Evolutionary conservation across 176 grass and related monocot genomes (phyloP), one percentile per base, ranked within the genome.

Genomic region (Raddia distichophylla): DNA sequence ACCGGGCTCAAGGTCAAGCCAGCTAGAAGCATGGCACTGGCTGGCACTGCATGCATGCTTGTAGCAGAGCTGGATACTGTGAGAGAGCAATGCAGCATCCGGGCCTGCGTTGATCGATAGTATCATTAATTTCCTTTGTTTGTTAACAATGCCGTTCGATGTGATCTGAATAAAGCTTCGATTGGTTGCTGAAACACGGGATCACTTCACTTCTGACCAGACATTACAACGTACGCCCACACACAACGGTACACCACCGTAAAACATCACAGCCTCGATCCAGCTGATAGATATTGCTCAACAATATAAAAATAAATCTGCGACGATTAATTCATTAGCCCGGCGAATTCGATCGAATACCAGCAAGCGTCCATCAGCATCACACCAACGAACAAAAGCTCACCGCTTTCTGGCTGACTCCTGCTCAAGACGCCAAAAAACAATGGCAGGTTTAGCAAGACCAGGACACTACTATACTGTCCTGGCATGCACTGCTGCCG

Each of bases 111-210:
- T 42, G 3, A 0, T 3, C 7, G 5, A 0, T 1, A 5, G 3
- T 8, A 11, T 12, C 20, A 61, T 12, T 40, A 27, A 27, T 40
- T 5, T 40, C 3, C 2, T 20, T 13, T 56, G 19, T 67, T 53
- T 13, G 43, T 64, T n/a, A 67, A 5, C 37, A 74, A 67, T 67
- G 40, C 54, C 34, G 8, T 75, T 60, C 5, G 65, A 77, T 60
- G 34, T 13, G 58, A 55, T 73, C 50, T 16, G 46, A 52, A 5
- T 43, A 50, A 44, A 18, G 46, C 34, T 2, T 7, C 47, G 64
- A 18, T n/a, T 19, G 35, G 42, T 59, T 43, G 82, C 18, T 52
- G 82, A 42, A 22, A 32, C 22, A 47, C 57, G 4, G 2, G 37
- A 40, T 40, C 37, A 5, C 37, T 1, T 40, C 37, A 40, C 0